These are phyloP conservation scores for Malus hybrid DNA, from an alignment of 331 rosid genomes.

Conservation along the genomic window DNA sequence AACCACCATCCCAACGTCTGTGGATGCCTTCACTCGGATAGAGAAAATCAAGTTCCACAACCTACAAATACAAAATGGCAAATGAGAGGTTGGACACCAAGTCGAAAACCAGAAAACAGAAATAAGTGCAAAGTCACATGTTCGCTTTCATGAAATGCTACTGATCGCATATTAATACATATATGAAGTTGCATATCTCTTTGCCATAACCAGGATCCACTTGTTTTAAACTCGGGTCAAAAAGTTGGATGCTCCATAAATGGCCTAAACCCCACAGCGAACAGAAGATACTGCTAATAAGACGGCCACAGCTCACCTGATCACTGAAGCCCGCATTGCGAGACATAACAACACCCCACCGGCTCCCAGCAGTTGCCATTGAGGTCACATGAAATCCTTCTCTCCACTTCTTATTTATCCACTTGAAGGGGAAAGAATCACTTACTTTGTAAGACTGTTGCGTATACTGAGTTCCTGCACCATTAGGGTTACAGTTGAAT, in stretches of 20 bases:
- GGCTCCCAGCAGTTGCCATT: constrained; percentile 93
- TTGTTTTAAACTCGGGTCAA: not conserved
- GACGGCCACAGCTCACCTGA: constrained; percentile 44
- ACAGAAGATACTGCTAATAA: not conserved
- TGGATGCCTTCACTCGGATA: constrained; percentile 97
- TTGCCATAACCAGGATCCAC: not conserved
- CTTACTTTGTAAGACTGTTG: constrained; percentile 98
- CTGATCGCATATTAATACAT: not conserved
- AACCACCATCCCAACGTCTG: constrained; percentile 86
- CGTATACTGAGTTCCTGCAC: constrained; percentile 77
- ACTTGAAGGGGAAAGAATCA: constrained; percentile 93
- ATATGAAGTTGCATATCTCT: not conserved
- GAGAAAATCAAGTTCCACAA: constrained; percentile 93
- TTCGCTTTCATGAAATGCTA: not conserved
- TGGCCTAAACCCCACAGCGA: not conserved
- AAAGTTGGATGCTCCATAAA: not conserved
- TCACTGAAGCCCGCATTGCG: constrained; percentile 90
- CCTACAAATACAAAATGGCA: constrained; percentile 28
- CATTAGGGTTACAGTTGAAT: constrained; percentile 7
- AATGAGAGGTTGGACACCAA: not conserved
- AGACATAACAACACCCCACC: constrained; percentile 98
- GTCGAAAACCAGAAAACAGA: not conserved
- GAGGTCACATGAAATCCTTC: constrained; percentile 97
- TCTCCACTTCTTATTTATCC: constrained; percentile 97
- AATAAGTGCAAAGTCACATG: not conserved